These are phyloP conservation scores for Mycena crocata DNA, from an alignment of 768 basidiomycete genomes.

Conservation along the genomic window DNA sequence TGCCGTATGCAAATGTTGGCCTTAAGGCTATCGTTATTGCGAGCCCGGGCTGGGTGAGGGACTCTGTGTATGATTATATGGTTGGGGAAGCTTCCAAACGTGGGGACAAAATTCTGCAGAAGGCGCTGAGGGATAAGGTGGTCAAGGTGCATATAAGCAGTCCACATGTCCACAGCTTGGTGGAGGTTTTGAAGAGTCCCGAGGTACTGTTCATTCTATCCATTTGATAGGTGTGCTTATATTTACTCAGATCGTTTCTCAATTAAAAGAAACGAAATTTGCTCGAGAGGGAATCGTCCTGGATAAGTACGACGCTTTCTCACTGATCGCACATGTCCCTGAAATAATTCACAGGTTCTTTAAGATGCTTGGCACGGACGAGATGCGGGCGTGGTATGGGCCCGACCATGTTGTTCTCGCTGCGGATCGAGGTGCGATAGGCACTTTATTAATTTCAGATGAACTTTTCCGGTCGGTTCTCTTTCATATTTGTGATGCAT, in stretches of 20 bases:
- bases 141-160: slow-evolving; percentile 93
- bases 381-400: slow-evolving; percentile 98
- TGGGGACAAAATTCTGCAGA: slow-evolving; percentile 85
- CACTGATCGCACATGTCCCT: slow-evolving; percentile 1
- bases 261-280: slow-evolving; percentile 95
- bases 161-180: slow-evolving; percentile 94
- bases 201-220: slow-evolving; percentile 64
- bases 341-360: slow-evolving; percentile 76
- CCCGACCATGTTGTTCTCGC: slow-evolving; percentile 94
- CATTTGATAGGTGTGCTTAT: slow-evolving; percentile 1
- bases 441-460: slow-evolving; percentile 94
- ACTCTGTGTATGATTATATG: slow-evolving; percentile 87
- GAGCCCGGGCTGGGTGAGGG: slow-evolving; percentile 95
- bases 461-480: slow-evolving; percentile 84
- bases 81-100: slow-evolving; percentile 82
- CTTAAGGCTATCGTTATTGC: slow-evolving; percentile 95
- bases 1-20: slow-evolving; percentile 80
- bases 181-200: slow-evolving; percentile 94
- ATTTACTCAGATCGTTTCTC: slow-evolving; percentile 67
- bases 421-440: slow-evolving; percentile 92
- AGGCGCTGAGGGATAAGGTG: slow-evolving; percentile 83
- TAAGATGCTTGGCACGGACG: slow-evolving; percentile 96
- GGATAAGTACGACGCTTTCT: slow-evolving; percentile 69
- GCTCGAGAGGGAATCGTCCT: slow-evolving; percentile 92
- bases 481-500: neutral